Evolutionary conservation across 805 yeast genomes (phyloP).

Genomic region (Saturnispora ahearnii): DNA sequence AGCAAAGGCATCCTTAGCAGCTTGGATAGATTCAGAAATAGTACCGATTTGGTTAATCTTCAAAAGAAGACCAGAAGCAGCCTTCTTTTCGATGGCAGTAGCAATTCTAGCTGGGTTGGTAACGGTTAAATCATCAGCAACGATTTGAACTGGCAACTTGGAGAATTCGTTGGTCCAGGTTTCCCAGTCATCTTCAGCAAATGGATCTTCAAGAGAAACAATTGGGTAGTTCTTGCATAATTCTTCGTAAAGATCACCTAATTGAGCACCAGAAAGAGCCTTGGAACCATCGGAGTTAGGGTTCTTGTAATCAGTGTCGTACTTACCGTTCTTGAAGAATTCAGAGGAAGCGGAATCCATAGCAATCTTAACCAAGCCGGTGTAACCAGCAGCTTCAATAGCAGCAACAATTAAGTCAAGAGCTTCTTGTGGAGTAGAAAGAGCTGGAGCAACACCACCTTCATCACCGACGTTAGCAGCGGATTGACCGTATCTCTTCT

Average conservation of each 20-base stretch:
- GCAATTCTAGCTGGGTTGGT: constrained; percentile 93
- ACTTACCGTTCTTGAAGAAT: constrained; percentile 93
- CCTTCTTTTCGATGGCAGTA: constrained; percentile 94
- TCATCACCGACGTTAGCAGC: constrained; percentile 99
- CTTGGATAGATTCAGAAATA: constrained; percentile 90
- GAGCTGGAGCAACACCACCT: constrained; percentile 99
- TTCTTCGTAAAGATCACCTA: constrained; percentile 74
- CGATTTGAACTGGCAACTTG: constrained; percentile 75
- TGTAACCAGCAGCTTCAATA: constrained; percentile 91
- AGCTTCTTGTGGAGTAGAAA: constrained; percentile 93
- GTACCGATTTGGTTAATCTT: constrained; percentile 99
- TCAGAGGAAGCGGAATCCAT: constrained; percentile 96
- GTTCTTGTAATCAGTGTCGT: constrained; percentile 98
- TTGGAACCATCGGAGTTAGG: constrained; percentile 84
- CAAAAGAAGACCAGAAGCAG: constrained; percentile 87
- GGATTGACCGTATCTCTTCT: constrained; percentile 92
- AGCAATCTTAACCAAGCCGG: constrained; percentile 86
- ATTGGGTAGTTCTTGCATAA: constrained; percentile 90
- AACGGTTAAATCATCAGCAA: constrained; percentile 97
- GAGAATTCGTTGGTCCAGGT: constrained; percentile 88
- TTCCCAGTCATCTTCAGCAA: constrained; percentile 99
- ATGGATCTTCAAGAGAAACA: constrained; percentile 97
- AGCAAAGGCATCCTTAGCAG: constrained; percentile 88
- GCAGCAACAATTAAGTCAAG: constrained; percentile 86
- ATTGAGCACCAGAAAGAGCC: constrained; percentile 83